Evolutionary conservation across 1,284 basidiomycete species (phyloP), one percentile per base, ranked within the genome.

Genomic region (Ceratobasidium sp.): DNA sequence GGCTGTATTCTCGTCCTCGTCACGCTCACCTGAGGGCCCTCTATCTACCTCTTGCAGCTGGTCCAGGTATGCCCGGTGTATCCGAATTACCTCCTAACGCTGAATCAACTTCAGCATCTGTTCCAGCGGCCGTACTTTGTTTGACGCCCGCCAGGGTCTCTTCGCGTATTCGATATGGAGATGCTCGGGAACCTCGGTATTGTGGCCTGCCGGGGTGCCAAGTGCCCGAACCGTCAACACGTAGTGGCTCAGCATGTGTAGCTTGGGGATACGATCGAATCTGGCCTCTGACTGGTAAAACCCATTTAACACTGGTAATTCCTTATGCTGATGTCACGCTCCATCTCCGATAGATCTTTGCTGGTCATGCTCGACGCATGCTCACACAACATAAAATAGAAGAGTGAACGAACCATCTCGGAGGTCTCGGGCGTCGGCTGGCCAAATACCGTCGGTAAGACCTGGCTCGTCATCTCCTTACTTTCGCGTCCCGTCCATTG

Each of bases 191-290:
- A 27, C 50, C 24, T 76, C 75, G 15, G 73, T 76, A 24, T 74
- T 75, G 50, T 71, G 75, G 47, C 71, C 64, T 22, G 69, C 59
- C 3, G 74, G 57, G 9, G 73, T 75, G 14, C 75, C 75, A n/a
- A 75, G 51, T 36, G 56, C 48, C 7, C 50, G 48, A 47, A 76
- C 72, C 15, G 53, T 31, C 14, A 19, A 44, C 11, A 33, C 31
- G 31, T 75, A 76, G 56, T 76, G 75, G 27, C 74, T 48, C n/a
- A 76, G 50, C 31, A 60, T 44, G 33, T 76, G 75, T 7, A 76
- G 45, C 57, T 76, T 76, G 0, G 50, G 33, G 19, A 67, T 67
- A 33, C 31, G 8, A 24, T 67, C 36, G 24, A 67, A 67, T 9
- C 33, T 14, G 15, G 27, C 15, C 19, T 56, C 65, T 7, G 33